Evolutionary conservation across 1,139 yeast species (phyloP), one percentile per base, ranked within the genome.

Genomic region (Sugiyamaella sp.): DNA sequence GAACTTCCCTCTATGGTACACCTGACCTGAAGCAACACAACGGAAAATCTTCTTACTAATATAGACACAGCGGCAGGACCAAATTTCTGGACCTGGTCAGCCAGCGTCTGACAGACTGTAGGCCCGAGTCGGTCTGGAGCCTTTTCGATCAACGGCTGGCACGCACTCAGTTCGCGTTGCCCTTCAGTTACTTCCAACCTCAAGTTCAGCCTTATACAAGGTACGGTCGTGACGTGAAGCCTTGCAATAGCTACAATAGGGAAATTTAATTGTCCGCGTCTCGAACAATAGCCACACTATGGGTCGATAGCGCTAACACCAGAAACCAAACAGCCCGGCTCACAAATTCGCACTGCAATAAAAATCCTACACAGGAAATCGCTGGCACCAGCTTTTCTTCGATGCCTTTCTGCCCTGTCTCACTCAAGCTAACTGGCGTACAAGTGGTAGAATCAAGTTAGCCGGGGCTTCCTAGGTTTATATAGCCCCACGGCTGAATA

Each of bases 401-500:
- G 14, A 29, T 29, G n/a, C 4, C n/a, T 29, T 29, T 29, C 14
- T 29, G n/a, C 35, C 10, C 35, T 29, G 35, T 29, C n/a, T 29
- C 35, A 29, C 35, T 10, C 35, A 29, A 29, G 4, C 14, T 29
- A 29, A 12, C 35, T 29, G n/a, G 35, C 35, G 33, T 16, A 45
- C 17, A 44, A 44, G 16, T 20, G 32, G 42, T 42, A 45, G 41
- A 25, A 35, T 8, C n/a, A 45, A 45, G 29, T 29, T 19, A 43
- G 46, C 46, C 46, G 46, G 46, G 38, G 38, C 37, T 19, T 43
- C 46, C 46, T 43, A 43, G 19, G 46, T 17, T 43, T 43, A 43
- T 43, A 43, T 43, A 43, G 46, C 46, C 46, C 46, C 46, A 43
- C 46, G 46, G 46, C 46, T 43, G 46, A 43, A 43, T 27, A 40